Evolutionary conservation across 192 early-diverging fungal species (phyloP).

Genomic region (Linnemannia exigua): DNA sequence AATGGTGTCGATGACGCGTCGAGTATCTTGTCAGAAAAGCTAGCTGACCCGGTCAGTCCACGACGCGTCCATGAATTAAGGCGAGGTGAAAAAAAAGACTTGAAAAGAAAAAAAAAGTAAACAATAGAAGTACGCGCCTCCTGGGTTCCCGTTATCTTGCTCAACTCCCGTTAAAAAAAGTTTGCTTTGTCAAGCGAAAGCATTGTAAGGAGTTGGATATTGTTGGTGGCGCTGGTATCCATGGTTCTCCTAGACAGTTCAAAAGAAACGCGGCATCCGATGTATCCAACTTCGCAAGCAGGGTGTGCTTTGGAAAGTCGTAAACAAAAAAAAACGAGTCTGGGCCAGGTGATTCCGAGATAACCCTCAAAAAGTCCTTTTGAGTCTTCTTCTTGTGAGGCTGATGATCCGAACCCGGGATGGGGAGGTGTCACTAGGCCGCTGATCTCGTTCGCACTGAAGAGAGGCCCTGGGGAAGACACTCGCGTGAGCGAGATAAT

Average conservation of each 20-base stretch:
- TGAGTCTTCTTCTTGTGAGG: not conserved
- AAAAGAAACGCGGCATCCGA: not conserved
- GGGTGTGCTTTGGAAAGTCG: not conserved
- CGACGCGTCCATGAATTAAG: not conserved
- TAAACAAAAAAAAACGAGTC: not conserved
- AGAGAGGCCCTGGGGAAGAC: not conserved
- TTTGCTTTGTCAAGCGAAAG: not conserved
- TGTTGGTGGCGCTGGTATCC: not conserved
- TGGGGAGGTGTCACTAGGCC: not conserved
- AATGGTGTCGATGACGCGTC: not conserved
- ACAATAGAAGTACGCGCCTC: not conserved
- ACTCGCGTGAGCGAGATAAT: not conserved
- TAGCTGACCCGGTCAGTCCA: not conserved
- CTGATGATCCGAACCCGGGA: not conserved
- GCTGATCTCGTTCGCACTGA: not conserved
- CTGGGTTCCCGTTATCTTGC: not conserved
- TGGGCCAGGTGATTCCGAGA: not conserved
- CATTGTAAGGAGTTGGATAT: not conserved
- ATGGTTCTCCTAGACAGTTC: not conserved
- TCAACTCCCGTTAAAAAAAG: not conserved
- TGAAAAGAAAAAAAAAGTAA: not conserved
- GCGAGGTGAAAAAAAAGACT: not conserved
- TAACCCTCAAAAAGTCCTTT: conserved; percentile 1
- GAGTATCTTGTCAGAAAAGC: not conserved
- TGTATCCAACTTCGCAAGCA: not conserved